These are phyloP conservation scores for Sclerotinia nivalis DNA, from an alignment of 2,329 filamentous ascomycete genomes.

Conservation along the genomic window DNA sequence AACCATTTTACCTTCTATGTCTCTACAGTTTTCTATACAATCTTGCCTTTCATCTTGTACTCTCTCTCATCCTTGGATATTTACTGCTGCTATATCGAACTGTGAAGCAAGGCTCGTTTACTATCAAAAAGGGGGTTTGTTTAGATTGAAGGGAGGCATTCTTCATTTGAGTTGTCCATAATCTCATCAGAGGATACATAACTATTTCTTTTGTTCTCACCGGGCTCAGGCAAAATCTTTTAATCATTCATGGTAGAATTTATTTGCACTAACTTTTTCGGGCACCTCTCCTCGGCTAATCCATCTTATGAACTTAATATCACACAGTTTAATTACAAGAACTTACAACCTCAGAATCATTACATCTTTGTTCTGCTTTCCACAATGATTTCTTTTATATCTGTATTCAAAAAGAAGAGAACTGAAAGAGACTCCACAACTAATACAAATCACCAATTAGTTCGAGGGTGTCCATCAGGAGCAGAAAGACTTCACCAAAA, in stretches of 20 bases:
- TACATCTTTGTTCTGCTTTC: no score
- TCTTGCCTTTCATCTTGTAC: rapidly evolving
- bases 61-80: background rate
- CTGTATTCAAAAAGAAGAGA: background rate
- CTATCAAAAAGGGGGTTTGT: no score
- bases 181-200: rapidly evolving
- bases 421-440: background rate
- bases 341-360: background rate
- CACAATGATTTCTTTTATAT: background rate
- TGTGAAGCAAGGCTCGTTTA: rapidly evolving
- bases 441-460: no score
- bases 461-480: background rate
- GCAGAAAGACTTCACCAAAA: background rate
- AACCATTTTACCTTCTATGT: no score
- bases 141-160: background rate
- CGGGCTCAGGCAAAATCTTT: background rate
- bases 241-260: background rate
- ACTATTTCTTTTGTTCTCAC: background rate
- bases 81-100: no score
- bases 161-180: background rate
- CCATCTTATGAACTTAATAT: background rate
- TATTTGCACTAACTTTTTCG: background rate
- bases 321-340: background rate
- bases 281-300: background rate
- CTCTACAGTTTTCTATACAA: background rate